Base-by-base conservation (phyloP, 768 basidiomycete species). In the Chlorophyllum brunneum region DNA sequence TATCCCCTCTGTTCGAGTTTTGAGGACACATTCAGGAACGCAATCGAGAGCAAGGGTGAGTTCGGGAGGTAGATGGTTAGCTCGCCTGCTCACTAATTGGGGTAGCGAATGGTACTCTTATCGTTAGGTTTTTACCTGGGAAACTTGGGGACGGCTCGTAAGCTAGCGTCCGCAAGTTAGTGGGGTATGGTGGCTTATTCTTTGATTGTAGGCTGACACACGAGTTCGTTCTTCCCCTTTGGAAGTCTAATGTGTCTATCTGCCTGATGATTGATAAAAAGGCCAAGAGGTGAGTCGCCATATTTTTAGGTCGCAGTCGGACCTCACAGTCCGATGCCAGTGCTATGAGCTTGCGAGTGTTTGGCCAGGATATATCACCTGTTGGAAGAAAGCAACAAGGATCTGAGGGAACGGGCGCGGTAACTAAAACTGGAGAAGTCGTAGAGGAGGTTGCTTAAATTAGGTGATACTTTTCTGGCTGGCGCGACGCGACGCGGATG, bases 201-300 rank as follows among this genome's bases (percentile, higher is more conserved):
- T 49, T 44, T 9, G 60, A 48, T 56, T 50, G 5, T 47, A 93
- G 88, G 4, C 72, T 92, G 30, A 72, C 78, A n/a, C 83, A 90
- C 58, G 85, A 92, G 46, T 75, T 98, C 22, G 67, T 87, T n/a
- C 70, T 98, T n/a, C 95, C 97, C 0, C 78, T 98, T 46, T 98
- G 95, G 97, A 94, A 91, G 69, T 93, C 92, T 2, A 86, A 86
- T 54, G 82, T 84, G 10, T 95, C 93, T 0, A 65, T 95, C 47
- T 83, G 87, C 0, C 74, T 98, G 53, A 93, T 98, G 92, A 83
- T 97, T 48, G 94, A 98, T 70, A 99, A 98, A 68, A 89, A 89
- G 63, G 91, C 93, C 22, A 98, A 98, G 70, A 92, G 88, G 95
- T 92, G 38, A 9, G 73, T 65, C 27, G 29, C 16, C 11, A 3